These are phyloP conservation scores for Tetrapisispora phaffii DNA, from an alignment of 805 yeast species.

Conservation along the genomic window DNA sequence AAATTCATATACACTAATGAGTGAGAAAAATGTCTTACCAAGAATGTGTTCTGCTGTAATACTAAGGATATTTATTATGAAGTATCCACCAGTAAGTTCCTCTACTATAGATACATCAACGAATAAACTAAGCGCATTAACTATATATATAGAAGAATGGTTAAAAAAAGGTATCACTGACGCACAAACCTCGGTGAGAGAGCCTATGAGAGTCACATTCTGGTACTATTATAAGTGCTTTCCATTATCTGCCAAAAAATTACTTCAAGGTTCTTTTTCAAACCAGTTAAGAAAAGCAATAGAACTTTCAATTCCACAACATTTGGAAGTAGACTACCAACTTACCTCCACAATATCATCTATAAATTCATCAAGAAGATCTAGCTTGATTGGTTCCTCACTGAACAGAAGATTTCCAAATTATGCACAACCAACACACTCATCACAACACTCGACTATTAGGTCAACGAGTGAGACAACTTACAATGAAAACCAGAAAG, in stretches of 20 bases:
- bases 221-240: constrained; percentile 57
- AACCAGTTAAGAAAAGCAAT: constrained; percentile 41
- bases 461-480: constrained; percentile 23
- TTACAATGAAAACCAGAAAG: constrained; percentile 8
- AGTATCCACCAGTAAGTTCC: constrained; percentile 32
- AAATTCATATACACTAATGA: constrained; percentile 41
- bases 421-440: constrained; percentile 26
- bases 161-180: constrained; percentile 58
- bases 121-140: constrained; percentile 28
- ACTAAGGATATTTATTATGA: constrained; percentile 51
- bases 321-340: constrained; percentile 19
- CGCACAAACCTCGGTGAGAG: constrained; percentile 74
- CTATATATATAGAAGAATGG: constrained; percentile 35
- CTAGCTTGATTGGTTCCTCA: constrained; percentile 17
- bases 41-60: constrained; percentile 61
- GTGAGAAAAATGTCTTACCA: constrained; percentile 65
- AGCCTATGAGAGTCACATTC: constrained; percentile 57
- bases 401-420: constrained; percentile 20
- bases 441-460: constrained; percentile 7
- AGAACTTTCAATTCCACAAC: constrained; percentile 46
- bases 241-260: constrained; percentile 40
- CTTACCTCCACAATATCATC: constrained; percentile 8
- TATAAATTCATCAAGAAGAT: constrained; percentile 38
- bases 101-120: neutral
- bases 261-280: constrained; percentile 25